phyloP scores from a whole-genome alignment of 441 rosid species.

The Jatropha podagrica region DNA sequence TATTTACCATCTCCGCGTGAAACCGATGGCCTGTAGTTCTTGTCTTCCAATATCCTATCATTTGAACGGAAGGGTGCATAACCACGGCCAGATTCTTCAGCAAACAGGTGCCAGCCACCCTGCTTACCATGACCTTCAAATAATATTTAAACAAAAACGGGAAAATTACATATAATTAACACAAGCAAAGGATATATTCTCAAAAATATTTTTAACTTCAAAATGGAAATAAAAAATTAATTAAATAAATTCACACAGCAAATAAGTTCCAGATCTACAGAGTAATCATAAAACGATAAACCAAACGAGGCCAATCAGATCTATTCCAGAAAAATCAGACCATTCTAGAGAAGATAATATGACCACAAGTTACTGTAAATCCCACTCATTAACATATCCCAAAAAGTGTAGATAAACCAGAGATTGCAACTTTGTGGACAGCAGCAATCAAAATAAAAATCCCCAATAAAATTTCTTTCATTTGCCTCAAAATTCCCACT shows the following conservation, averaged over 20 bases:
- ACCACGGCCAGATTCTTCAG: constrained; percentile 67
- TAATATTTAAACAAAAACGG: constrained; percentile 33
- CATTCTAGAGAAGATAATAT: background rate
- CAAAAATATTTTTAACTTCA: background rate
- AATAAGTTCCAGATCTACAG: constrained; percentile 19
- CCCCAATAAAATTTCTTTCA: background rate
- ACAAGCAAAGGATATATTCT: constrained; percentile 21
- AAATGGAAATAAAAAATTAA: background rate
- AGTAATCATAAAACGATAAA: background rate
- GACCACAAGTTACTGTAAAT: background rate
- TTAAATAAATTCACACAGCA: background rate
- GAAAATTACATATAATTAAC: constrained; percentile 30
- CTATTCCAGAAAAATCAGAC: background rate
- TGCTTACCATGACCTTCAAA: constrained; percentile 93
- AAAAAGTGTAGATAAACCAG: background rate
- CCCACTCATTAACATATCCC: background rate
- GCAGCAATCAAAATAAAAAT: background rate
- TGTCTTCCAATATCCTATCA: constrained; percentile 66
- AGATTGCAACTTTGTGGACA: background rate
- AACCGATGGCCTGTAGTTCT: constrained; percentile 48
- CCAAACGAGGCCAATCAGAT: background rate
- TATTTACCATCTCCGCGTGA: constrained; percentile 76
- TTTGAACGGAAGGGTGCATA: constrained; percentile 53
- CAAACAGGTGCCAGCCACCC: constrained; percentile 76
- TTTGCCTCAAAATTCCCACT: background rate